Evolutionary conservation across 2,329 filamentous ascomycete species (phyloP).

Genomic region (Chaetothyriales sp.): DNA sequence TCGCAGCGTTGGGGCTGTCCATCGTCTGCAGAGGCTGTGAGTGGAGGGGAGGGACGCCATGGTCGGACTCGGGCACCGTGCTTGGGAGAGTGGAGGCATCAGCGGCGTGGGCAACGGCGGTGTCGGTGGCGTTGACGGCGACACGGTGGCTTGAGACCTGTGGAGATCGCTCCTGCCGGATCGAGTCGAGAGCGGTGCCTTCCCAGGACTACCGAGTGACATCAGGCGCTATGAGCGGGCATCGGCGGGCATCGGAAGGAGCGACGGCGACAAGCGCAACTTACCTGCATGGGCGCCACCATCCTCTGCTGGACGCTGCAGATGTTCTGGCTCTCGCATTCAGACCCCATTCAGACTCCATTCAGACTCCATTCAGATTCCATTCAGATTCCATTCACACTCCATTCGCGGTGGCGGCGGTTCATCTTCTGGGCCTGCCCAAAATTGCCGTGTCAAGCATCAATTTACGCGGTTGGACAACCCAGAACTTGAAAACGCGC

Average conservation of each 20-base stretch:
- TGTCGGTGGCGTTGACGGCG: conserved; percentile 2
- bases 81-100: conserved; percentile 13
- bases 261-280: neutral
- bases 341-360: conserved; percentile 13
- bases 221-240: conserved; percentile 7
- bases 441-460: neutral
- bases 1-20: conserved; percentile 27
- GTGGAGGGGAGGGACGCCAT: conserved; percentile 1
- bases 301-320: conserved; percentile 4
- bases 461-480: neutral
- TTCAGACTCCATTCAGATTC: conserved; percentile 13
- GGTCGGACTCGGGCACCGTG: conserved; percentile 12
- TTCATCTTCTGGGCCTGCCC: neutral
- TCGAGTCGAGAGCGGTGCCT: neutral
- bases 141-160: conserved; percentile 4
- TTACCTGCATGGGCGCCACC: conserved; percentile 5
- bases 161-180: conserved; percentile 7
- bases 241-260: neutral
- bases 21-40: conserved; percentile 18
- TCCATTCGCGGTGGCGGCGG: conserved; percentile 6
- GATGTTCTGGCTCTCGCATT: conserved; percentile 11
- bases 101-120: conserved; percentile 1
- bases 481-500: neutral
- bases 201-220: neutral
- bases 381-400: too few species aligned